Evolutionary conservation across 1,139 yeast genomes (phyloP).

Genomic region (Nadsonia starkeyi-henricii): DNA sequence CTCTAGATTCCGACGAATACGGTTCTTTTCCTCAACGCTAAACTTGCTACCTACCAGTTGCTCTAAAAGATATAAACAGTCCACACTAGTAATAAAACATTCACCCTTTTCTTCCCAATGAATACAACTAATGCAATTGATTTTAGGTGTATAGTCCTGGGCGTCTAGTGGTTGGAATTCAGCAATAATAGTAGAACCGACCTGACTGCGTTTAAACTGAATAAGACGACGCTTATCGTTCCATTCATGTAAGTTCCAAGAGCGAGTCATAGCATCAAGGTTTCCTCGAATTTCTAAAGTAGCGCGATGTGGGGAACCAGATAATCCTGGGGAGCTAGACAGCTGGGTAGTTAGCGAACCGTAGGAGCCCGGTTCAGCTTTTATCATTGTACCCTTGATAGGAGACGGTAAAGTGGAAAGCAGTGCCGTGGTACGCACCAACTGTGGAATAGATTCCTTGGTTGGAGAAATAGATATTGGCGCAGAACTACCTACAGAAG

Average conservation of each 20-base stretch:
- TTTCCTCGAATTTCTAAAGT: slow-evolving; percentile 23
- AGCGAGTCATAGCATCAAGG: slow-evolving; percentile 21
- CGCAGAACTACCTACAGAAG: not conserved
- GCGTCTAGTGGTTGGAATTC: slow-evolving; percentile 22
- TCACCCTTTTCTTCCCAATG: slow-evolving; percentile 41
- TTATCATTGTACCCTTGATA: not conserved
- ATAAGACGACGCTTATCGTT: slow-evolving; percentile 22
- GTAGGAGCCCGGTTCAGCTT: not conserved
- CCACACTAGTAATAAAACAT: slow-evolving; percentile 52
- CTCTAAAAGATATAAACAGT: slow-evolving; percentile 45
- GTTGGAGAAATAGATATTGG: not conserved
- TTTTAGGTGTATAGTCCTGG: slow-evolving; percentile 19
- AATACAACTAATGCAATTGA: slow-evolving; percentile 40
- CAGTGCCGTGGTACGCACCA: not conserved
- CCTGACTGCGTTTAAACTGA: slow-evolving; percentile 23
- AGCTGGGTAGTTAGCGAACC: not conserved
- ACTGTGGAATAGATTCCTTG: not conserved
- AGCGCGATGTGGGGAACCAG: slow-evolving; percentile 13
- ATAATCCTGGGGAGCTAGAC: not conserved
- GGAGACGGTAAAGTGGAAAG: not conserved
- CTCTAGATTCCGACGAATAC: slow-evolving; percentile 55
- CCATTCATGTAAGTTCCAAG: slow-evolving; percentile 24
- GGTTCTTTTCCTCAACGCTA: slow-evolving; percentile 54
- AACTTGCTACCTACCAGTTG: slow-evolving; percentile 43
- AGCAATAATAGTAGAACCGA: slow-evolving; percentile 23